Evolutionary conservation across 1,139 yeast genomes (phyloP).

Genomic region (Lodderomyces parapsilosis): DNA sequence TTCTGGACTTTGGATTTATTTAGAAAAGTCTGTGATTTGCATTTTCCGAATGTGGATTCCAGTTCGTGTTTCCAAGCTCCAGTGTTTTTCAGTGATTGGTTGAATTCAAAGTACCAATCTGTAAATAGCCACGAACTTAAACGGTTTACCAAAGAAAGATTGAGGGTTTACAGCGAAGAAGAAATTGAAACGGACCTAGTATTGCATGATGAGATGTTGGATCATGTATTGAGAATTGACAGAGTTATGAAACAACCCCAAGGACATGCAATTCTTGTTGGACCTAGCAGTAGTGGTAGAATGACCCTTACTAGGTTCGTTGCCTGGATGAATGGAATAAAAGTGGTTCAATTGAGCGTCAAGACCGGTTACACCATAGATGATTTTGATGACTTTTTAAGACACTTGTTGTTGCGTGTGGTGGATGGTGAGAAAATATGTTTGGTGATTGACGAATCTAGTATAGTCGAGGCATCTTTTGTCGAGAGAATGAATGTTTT

Average conservation of each 20-base stretch:
- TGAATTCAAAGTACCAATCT: constrained; percentile 60
- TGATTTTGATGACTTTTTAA: constrained; percentile 68
- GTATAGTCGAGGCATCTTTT: constrained; percentile 73
- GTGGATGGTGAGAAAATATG: constrained; percentile 63
- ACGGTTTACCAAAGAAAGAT: constrained; percentile 60
- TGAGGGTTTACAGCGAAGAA: constrained; percentile 75
- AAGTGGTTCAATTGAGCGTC: constrained; percentile 58
- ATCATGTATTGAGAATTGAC: constrained; percentile 76
- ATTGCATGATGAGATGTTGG: constrained; percentile 69
- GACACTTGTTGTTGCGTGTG: constrained; percentile 48
- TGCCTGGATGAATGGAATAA: constrained; percentile 87
- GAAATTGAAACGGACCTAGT: constrained; percentile 63
- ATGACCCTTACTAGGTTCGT: constrained; percentile 77
- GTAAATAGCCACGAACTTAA: constrained; percentile 51
- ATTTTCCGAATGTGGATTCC: constrained; percentile 50
- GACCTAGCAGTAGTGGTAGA: constrained; percentile 82
- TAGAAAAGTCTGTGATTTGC: constrained; percentile 25
- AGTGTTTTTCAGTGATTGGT: constrained; percentile 71
- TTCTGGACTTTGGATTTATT: constrained; percentile 53
- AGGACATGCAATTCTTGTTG: constrained; percentile 89
- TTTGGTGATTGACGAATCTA: constrained; percentile 78
- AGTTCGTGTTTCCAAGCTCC: constrained; percentile 44
- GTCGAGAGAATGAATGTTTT: constrained; percentile 90
- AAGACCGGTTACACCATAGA: constrained; percentile 51
- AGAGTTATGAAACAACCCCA: constrained; percentile 82